Conservation (phyloP, 2,329 filamentous ascomycete genomes). For the Colletotrichum sp. region DNA sequence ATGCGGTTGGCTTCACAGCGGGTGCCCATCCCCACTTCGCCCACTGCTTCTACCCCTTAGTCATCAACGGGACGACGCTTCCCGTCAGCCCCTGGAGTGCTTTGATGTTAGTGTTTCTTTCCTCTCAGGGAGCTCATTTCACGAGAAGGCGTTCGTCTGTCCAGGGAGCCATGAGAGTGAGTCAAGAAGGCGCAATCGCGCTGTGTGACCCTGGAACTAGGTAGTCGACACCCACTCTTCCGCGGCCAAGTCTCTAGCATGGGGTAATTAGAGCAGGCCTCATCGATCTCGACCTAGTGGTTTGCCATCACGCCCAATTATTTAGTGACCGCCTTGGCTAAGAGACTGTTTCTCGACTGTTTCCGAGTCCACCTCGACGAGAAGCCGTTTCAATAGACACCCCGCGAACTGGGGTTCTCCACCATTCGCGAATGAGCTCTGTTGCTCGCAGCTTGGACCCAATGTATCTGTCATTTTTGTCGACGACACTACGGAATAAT, state of each 20-base stretch:
- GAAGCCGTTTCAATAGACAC: neutral
- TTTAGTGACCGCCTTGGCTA: neutral
- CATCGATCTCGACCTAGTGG: neutral
- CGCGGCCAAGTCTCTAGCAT: neutral
- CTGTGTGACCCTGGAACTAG: neutral
- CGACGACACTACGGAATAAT: neutral
- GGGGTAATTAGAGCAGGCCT: neutral
- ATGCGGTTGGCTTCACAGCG: neutral
- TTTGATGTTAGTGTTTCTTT: neutral
- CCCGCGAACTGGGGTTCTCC: neutral
- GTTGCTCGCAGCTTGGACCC: neutral
- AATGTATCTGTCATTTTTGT: constrained; percentile 1
- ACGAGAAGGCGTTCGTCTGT: neutral
- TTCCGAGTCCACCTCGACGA: neutral
- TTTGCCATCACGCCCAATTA: neutral
- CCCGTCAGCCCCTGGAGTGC: neutral
- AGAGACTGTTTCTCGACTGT: neutral
- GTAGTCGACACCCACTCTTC: neutral
- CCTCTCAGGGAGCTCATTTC: neutral
- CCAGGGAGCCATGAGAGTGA: neutral
- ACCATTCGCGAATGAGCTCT: neutral
- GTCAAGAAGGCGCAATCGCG: neutral
- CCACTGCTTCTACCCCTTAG: neutral
- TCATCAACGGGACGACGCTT: neutral
- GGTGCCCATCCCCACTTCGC: neutral